Conservation (phyloP, 106 monocot genomes). For the Dendrobium huoshanense region DNA sequence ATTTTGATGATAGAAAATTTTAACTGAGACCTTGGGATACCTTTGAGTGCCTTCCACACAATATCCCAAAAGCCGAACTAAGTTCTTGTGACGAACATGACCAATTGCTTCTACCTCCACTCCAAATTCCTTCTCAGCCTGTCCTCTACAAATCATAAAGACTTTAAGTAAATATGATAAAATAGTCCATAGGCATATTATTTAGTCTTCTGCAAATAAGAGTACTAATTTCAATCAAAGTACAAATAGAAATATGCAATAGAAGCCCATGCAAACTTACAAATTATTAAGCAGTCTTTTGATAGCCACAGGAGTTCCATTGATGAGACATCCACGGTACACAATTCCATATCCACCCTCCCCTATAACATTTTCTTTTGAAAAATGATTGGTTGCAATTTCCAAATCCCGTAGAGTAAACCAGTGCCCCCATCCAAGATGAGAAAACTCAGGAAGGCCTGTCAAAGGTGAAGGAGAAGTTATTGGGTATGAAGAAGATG, state of each 20-base stretch:
- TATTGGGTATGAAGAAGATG: slow-evolving; percentile 35
- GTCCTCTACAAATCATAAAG: slow-evolving; percentile 44
- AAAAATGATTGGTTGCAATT: slow-evolving; percentile 69
- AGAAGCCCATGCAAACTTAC: slow-evolving; percentile 31
- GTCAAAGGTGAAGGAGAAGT: slow-evolving; percentile 70
- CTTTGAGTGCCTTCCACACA: slow-evolving; percentile 96
- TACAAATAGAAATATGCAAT: background rate
- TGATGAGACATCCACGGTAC: slow-evolving; percentile 67
- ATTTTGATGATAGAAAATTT: background rate
- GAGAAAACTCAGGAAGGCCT: slow-evolving; percentile 84
- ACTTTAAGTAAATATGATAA: background rate
- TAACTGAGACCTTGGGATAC: slow-evolving; percentile 17
- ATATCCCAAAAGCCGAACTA: slow-evolving; percentile 91
- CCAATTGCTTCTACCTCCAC: slow-evolving; percentile 98
- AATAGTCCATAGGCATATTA: background rate
- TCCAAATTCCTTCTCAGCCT: slow-evolving; percentile 95
- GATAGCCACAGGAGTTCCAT: slow-evolving; percentile 77
- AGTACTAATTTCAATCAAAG: background rate
- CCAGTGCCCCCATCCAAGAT: slow-evolving; percentile 98
- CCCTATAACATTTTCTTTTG: slow-evolving; percentile 84
- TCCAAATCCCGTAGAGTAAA: slow-evolving; percentile 94
- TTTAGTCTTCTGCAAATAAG: background rate
- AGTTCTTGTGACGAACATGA: slow-evolving; percentile 95
- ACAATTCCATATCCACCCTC: slow-evolving; percentile 97
- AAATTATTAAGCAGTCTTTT: slow-evolving; percentile 92